Conservation (phyloP, 371 early-diverging fungal species). For the Rhizomucor pusillus region DNA sequence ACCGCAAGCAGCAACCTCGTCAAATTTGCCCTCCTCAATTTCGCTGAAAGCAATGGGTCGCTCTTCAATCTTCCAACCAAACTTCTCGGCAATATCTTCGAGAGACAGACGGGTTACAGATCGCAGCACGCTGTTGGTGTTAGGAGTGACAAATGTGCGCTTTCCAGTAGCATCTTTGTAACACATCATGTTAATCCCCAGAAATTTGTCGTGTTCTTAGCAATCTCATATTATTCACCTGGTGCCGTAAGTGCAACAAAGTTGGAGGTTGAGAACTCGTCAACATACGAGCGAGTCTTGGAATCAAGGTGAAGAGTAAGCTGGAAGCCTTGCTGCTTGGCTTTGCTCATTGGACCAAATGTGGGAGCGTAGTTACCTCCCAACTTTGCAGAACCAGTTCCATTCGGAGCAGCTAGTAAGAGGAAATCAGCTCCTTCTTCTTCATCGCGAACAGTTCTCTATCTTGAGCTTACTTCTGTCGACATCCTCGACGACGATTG, state of each 20-base stretch:
- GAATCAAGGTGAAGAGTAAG: constrained; percentile 77
- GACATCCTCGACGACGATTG: constrained; percentile 64
- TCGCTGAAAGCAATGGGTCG: constrained; percentile 59
- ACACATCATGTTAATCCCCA: constrained; percentile 1
- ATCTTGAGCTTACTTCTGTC: constrained; percentile 64
- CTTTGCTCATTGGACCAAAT: constrained; percentile 54
- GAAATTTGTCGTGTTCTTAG: neutral
- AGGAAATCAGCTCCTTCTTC: neutral
- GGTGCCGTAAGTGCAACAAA: constrained; percentile 70
- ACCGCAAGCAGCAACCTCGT: constrained; percentile 75
- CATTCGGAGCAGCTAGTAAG: constrained; percentile 51
- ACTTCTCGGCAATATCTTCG: constrained; percentile 56
- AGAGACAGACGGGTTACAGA: constrained; percentile 75
- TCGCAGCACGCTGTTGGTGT: constrained; percentile 59
- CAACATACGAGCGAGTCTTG: constrained; percentile 62
- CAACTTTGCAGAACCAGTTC: constrained; percentile 68
- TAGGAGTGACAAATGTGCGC: constrained; percentile 70
- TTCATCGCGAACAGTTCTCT: neutral
- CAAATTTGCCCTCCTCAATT: constrained; percentile 58
- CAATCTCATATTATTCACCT: constrained; percentile 10
- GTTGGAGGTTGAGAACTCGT: constrained; percentile 83
- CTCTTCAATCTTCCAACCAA: constrained; percentile 72
- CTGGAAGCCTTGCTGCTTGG: constrained; percentile 65
- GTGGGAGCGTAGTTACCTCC: constrained; percentile 80
- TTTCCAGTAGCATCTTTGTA: constrained; percentile 41